These are phyloP conservation scores for Apophysomyces ossiformis DNA, from an alignment of 371 early-diverging fungal genomes.

Conservation along the genomic window DNA sequence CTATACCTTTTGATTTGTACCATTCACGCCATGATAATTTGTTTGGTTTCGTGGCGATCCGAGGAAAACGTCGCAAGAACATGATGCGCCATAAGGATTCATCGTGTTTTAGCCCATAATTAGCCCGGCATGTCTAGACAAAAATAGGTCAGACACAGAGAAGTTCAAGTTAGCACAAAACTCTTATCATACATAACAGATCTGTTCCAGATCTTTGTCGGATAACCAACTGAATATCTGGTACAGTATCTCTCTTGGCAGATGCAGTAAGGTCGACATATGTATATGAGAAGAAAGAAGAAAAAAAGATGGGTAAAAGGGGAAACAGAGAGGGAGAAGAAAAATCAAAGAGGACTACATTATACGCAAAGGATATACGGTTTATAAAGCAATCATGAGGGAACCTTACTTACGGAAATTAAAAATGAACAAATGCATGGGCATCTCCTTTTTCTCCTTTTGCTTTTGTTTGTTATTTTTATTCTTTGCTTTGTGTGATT, in stretches of 20 bases:
- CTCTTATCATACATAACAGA: background rate
- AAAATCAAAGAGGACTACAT: background rate
- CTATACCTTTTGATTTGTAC: conserved; percentile 21
- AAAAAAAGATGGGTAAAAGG: too few species aligned
- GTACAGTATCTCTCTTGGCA: conserved; percentile 14
- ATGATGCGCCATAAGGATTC: conserved; percentile 16
- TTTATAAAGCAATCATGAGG: background rate
- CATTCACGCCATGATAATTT: conserved; percentile 10
- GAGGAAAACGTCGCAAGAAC: conserved; percentile 14
- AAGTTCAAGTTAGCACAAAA: too few species aligned
- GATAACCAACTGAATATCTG: conserved; percentile 11
- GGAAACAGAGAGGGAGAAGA: background rate
- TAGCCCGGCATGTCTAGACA: background rate
- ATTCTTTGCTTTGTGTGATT: too few species aligned
- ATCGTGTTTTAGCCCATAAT: background rate
- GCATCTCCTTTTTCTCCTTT: background rate
- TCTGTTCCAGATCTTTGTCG: conserved; percentile 9
- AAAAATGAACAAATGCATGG: background rate
- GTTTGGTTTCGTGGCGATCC: background rate
- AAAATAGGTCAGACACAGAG: background rate
- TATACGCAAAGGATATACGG: background rate
- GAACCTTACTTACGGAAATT: background rate
- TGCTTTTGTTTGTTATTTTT: background rate
- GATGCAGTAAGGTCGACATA: conserved; percentile 12
- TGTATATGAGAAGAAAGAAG: too few species aligned